Percentiles rank a stretch among this genome's conserved stretches.
phyloP scores from a whole-genome alignment of 495 filamentous ascomycete genomes.

The Jackrogersella minutella region DNA sequence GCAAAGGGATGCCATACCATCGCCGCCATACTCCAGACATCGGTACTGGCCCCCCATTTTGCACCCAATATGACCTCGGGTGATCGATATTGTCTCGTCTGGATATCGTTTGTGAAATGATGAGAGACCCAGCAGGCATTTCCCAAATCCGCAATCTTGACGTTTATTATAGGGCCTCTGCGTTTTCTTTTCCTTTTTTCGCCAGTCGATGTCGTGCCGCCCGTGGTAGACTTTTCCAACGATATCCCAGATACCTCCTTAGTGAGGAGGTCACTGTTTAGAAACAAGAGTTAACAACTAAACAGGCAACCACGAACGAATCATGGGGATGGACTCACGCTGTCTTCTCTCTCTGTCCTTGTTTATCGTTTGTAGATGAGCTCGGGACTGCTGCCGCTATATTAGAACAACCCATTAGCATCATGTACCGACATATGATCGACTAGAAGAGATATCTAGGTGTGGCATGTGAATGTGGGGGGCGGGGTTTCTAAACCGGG shows the following conservation, averaged over 20 bases:
- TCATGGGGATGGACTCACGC: constrained; percentile 68
- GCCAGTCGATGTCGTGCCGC: constrained; percentile 47
- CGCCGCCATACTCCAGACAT: constrained; percentile 99
- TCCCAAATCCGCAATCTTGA: constrained; percentile 98
- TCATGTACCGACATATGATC: constrained; percentile 5
- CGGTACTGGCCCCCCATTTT: constrained; percentile 98
- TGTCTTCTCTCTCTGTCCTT: constrained; percentile 91
- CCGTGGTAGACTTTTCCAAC: constrained; percentile 73
- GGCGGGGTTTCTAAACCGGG: background rate
- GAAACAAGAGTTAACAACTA: background rate
- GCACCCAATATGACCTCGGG: constrained; percentile 96
- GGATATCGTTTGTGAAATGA: constrained; percentile 99
- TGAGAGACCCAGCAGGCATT: constrained; percentile 99
- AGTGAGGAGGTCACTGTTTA: constrained; percentile 85
- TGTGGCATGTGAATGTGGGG: constrained; percentile 3
- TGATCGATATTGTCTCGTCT: constrained; percentile 96
- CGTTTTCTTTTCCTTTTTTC: constrained; percentile 63
- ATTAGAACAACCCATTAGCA: constrained; percentile 18
- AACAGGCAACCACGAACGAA: background rate
- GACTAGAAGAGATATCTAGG: background rate
- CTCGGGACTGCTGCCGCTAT: constrained; percentile 22
- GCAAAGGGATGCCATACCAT: constrained; percentile 72
- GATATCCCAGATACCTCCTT: constrained; percentile 95
- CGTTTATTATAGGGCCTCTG: constrained; percentile 79
- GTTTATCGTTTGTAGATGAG: constrained; percentile 62